Percentiles rank a stretch among this genome's conserved stretches.
These are phyloP conservation scores for Geranium brycei DNA, from an alignment of 345 rosid genomes.

Conservation along the genomic window DNA sequence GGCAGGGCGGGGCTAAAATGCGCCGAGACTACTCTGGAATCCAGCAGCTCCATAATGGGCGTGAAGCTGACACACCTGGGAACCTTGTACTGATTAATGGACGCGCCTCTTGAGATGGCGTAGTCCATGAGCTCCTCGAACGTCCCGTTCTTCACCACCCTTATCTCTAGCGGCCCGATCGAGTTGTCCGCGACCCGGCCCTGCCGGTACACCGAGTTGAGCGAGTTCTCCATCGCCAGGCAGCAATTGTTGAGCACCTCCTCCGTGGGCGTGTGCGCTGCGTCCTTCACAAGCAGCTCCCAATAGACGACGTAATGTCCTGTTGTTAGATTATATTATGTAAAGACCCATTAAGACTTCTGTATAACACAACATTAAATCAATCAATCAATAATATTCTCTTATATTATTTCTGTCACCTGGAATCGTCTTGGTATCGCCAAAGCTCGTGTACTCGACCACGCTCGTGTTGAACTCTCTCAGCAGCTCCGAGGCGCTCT, in stretches of 20 bases:
- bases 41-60: constrained; percentile 39
- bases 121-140: constrained; percentile 83
- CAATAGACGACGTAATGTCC: constrained; percentile 69
- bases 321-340: too few relatives aligned
- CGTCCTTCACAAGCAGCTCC: constrained; percentile 43
- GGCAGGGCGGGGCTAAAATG: too few relatives aligned
- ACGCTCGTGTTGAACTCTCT: constrained; percentile 34
- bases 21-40: background rate
- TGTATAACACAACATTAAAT: too few relatives aligned
- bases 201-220: constrained; percentile 75
- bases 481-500: constrained; percentile 37
- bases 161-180: constrained; percentile 71
- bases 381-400: too few relatives aligned
- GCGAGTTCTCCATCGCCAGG: constrained; percentile 51
- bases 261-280: background rate
- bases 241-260: constrained; percentile 64
- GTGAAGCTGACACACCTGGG: constrained; percentile 51
- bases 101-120: constrained; percentile 71
- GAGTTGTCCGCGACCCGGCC: constrained; percentile 57
- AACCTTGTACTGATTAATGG: constrained; percentile 30
- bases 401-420: too few relatives aligned
- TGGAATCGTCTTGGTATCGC: constrained; percentile 26
- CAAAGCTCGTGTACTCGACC: constrained; percentile 69
- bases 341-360: too few relatives aligned
- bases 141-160: constrained; percentile 61